These are phyloP conservation scores for Rutstroemia sp. DNA, from an alignment of 2,329 filamentous ascomycete genomes.

Conservation along the genomic window DNA sequence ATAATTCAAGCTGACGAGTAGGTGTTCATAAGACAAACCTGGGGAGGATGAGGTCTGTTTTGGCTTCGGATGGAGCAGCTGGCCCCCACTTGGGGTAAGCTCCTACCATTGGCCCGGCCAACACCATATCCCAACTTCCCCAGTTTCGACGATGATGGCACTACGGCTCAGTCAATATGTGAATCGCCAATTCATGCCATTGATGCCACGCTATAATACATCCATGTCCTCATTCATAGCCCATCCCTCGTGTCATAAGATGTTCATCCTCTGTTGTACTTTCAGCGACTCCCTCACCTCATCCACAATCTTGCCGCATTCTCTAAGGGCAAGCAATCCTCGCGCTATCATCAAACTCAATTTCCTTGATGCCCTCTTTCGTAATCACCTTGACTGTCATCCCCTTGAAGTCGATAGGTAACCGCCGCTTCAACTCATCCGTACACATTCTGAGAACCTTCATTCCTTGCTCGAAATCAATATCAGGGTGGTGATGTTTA, in stretches of 20 bases:
- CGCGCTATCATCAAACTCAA: conserved; percentile 69
- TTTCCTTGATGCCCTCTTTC: conserved; percentile 82
- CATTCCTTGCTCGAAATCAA: conserved; percentile 79
- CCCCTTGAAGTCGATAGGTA: conserved; percentile 99
- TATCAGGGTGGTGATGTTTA: conserved; percentile 97
- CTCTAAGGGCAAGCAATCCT: conserved; percentile 25
- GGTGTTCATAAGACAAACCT: too few species aligned
- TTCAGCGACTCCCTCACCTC: neutral
- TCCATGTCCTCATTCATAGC: conserved; percentile 13
- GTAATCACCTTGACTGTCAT: conserved; percentile 91
- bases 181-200: conserved; percentile 12
- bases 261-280: neutral
- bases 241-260: conserved; percentile 6
- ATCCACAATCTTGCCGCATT: neutral
- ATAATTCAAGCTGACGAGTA: too few species aligned
- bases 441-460: conserved; percentile 93
- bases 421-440: conserved; percentile 90
- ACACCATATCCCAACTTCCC: too few species aligned
- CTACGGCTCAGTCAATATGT: neutral
- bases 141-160: neutral
- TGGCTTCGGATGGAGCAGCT: too few species aligned
- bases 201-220: conserved; percentile 28
- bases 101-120: too few species aligned
- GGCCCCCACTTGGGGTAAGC: too few species aligned
- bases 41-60: too few species aligned